Evolutionary conservation across 2,329 filamentous ascomycete genomes (phyloP), one percentile per base, ranked within the genome.

Genomic region (Lachnellula cervina): DNA sequence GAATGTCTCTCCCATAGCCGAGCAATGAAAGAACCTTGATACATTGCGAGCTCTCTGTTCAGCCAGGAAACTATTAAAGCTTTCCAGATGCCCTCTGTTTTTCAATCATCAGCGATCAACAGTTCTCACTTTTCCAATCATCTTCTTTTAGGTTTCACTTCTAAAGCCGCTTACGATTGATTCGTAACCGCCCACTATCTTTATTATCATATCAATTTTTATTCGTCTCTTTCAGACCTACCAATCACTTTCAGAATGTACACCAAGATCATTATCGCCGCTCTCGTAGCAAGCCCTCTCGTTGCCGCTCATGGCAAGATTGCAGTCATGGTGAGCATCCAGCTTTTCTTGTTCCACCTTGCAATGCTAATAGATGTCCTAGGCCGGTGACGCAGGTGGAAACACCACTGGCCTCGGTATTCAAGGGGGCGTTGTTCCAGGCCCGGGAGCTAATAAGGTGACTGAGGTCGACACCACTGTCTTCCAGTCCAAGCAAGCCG

Each of bases 241-340:
- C 49, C 28, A 35, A 53, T 28, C n/a, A 21, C 17, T 34, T 34
- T 50, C 40, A 53, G 23, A 32, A 57, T 57, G 55, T 51, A 40
- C 44, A 37, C 50, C 44, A 40, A 57, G 37, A 11, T 49, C 28
- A 21, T 49, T 34, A 28, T 54, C 37, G 21, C 53, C 35, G 46
- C 55, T 34, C 23, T 57, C 46, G 50, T 50, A 40, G 55, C 40
- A 47, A 46, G 76, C 64, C 72, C 78, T 61, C 76, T 86, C 51
- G 82, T 80, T 60, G 75, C 81, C 61, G 81, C 79, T 66, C 84
- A 87, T 74, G 76, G 77, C 57, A 82, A 79, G 63, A 84, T 87
- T 71, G 77, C 64, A 56, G 64, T 67, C 55, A 60, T 67, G 49
- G 63, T 66, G 55, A 58, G 61, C 40, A 51, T 44, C 34, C 37